Percentiles rank a stretch among this genome's conserved stretches.
Conservation (phyloP, 2,329 filamentous ascomycete species). For the Trichoderma koningiopsis region DNA sequence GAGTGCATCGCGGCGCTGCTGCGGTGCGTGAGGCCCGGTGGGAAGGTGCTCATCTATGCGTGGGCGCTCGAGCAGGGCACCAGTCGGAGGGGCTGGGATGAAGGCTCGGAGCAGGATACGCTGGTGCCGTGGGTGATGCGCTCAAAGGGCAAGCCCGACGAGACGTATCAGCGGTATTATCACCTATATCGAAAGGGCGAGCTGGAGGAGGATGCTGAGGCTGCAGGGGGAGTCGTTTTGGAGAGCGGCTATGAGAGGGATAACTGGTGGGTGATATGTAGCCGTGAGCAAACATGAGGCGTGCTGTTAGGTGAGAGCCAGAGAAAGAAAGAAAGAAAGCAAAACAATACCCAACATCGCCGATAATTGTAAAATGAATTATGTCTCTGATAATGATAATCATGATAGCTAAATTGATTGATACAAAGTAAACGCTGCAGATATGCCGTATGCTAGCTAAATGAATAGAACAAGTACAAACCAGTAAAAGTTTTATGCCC, state of each 20-base stretch:
- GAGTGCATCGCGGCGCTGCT: slow-evolving; percentile 74
- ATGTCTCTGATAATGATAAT: not conserved
- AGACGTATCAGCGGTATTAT: slow-evolving; percentile 87
- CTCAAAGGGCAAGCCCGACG: slow-evolving; percentile 42
- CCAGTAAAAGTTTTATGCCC: not conserved
- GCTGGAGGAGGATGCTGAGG: slow-evolving; percentile 74
- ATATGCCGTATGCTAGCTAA: slow-evolving; percentile 18
- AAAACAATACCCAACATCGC: not conserved
- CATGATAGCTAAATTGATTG: slow-evolving; percentile 2
- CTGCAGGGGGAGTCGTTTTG: slow-evolving; percentile 74
- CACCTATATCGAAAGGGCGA: slow-evolving; percentile 88
- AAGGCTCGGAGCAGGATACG: slow-evolving; percentile 81
- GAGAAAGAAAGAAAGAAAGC: too few relatives aligned
- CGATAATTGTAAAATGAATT: not conserved
- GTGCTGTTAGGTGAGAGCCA: not conserved
- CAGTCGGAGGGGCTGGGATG: slow-evolving; percentile 87
- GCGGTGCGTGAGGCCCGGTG: slow-evolving; percentile 62
- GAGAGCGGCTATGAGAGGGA: slow-evolving; percentile 92
- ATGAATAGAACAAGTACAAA: not conserved
- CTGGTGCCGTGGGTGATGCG: slow-evolving; percentile 91
- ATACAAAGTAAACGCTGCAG: slow-evolving; percentile 24
- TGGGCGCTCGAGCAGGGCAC: slow-evolving; percentile 93
- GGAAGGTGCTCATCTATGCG: slow-evolving; percentile 80
- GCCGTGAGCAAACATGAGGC: slow-evolving; percentile 31
- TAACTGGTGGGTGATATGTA: slow-evolving; percentile 90